phyloP scores from a whole-genome alignment of 176 grass and related monocot genomes.

The Oryza punctata region DNA sequence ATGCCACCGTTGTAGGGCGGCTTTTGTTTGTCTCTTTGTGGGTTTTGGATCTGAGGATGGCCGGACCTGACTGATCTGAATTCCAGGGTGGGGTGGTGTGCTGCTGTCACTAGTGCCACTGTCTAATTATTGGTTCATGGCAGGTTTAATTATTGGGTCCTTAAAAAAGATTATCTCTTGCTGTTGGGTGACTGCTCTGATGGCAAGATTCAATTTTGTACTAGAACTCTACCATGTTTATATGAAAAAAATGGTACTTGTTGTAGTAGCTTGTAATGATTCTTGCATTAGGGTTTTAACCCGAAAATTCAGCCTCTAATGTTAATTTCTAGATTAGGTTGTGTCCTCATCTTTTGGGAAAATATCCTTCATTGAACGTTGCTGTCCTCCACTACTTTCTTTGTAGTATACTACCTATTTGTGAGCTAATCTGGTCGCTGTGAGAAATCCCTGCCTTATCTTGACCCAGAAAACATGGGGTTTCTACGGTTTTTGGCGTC shows the following conservation, averaged over 20 bases:
- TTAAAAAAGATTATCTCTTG: background rate
- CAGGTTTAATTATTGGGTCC: background rate
- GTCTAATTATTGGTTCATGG: background rate
- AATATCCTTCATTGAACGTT: background rate
- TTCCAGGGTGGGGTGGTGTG: background rate
- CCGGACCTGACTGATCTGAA: background rate
- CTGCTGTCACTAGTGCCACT: background rate
- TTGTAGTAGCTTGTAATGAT: background rate
- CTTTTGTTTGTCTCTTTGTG: background rate
- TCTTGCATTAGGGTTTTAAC: background rate
- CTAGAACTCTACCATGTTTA: background rate
- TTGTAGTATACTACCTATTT: background rate
- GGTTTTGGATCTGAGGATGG: slow-evolving; percentile 30
- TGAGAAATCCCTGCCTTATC: background rate
- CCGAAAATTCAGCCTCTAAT: background rate
- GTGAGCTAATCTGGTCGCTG: slow-evolving; percentile 14
- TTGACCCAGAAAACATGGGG: background rate
- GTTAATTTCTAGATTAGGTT: background rate
- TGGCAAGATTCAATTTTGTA: background rate
- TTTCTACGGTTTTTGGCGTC: slow-evolving; percentile 20
- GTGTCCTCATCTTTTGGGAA: background rate
- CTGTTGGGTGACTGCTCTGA: background rate
- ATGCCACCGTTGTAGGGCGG: background rate
- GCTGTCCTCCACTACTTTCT: background rate
- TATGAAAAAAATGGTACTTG: background rate